Evolutionary conservation across 2,329 filamentous ascomycete genomes (phyloP).

Genomic region (Ceratocystis lukuohia): DNA sequence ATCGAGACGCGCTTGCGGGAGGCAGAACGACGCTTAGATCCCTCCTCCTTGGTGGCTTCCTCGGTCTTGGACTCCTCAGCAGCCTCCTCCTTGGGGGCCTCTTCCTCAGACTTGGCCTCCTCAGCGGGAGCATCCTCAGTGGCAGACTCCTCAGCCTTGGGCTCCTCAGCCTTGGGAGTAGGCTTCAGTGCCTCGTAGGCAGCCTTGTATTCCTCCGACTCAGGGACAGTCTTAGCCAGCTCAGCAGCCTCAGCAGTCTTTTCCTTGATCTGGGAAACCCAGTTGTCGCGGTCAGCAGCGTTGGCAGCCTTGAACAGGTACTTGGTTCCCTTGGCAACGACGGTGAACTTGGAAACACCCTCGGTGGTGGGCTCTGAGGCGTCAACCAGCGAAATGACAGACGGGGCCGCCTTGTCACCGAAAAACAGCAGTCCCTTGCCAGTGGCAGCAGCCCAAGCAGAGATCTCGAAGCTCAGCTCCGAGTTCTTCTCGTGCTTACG

Average conservation of each 20-base stretch:
- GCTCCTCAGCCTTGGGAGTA: constrained; percentile 31
- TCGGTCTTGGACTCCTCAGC: constrained; percentile 28
- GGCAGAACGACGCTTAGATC: constrained; percentile 46
- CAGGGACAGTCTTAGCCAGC: constrained; percentile 55
- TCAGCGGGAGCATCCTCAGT: constrained; percentile 26
- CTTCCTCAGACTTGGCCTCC: constrained; percentile 25
- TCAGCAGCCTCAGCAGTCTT: constrained; percentile 79
- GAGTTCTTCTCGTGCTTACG: constrained; percentile 79
- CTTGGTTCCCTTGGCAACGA: constrained; percentile 78
- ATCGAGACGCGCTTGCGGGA: constrained; percentile 54
- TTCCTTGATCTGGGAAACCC: constrained; percentile 71
- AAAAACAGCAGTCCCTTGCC: constrained; percentile 92
- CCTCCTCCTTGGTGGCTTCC: constrained; percentile 25
- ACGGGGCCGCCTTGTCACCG: constrained; percentile 69
- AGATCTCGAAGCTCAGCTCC: constrained; percentile 59
- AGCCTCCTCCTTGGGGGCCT: constrained; percentile 24
- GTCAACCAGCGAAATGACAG: constrained; percentile 67
- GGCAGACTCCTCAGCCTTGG: constrained; percentile 29
- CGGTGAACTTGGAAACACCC: constrained; percentile 67
- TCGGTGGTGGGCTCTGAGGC: constrained; percentile 60
- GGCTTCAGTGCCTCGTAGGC: constrained; percentile 58
- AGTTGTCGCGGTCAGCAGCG: constrained; percentile 73
- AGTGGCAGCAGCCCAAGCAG: constrained; percentile 82
- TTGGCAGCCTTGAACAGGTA: constrained; percentile 78
- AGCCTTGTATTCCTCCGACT: constrained; percentile 79